These are phyloP conservation scores for Ocimum tenuiflorum DNA, from an alignment of 257 asterid genomes.

Conservation along the genomic window DNA sequence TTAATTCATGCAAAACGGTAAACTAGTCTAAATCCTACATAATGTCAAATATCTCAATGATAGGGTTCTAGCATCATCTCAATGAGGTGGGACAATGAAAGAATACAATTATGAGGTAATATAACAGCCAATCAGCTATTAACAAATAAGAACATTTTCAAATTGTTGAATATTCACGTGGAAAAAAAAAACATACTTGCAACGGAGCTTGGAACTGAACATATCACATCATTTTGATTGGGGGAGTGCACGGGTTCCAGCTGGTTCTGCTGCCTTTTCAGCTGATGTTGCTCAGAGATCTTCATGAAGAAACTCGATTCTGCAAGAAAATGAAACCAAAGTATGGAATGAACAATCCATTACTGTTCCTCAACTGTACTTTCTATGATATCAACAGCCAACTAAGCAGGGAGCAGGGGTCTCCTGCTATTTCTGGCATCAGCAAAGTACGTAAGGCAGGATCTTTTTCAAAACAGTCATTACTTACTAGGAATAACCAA, in stretches of 20 bases:
- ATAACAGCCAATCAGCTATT: neutral
- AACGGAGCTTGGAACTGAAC: conserved; percentile 39
- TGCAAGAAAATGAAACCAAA: conserved; percentile 32
- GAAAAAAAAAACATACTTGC: conserved; percentile 39
- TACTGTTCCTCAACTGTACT: neutral
- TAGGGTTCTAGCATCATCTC: neutral
- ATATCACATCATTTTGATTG: conserved; percentile 32
- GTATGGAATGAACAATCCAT: conserved; percentile 7
- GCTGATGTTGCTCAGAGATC: conserved; percentile 45
- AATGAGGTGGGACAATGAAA: neutral
- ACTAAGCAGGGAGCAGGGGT: conserved; percentile 9
- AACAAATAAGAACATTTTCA: neutral
- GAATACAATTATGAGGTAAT: neutral
- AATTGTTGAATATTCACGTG: conserved; percentile 5
- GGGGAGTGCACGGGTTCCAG: conserved; percentile 28
- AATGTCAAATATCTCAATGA: neutral
- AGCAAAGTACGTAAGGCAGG: too few species aligned
- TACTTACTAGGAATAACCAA: conserved; percentile 50
- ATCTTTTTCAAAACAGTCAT: too few species aligned
- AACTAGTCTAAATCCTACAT: conserved; percentile 8
- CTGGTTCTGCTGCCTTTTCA: conserved; percentile 40
- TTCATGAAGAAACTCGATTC: conserved; percentile 54
- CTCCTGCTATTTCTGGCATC: neutral
- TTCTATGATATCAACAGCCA: conserved; percentile 5
- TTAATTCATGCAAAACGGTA: conserved; percentile 11